phyloP scores from a whole-genome alignment of 2,329 filamentous ascomycete genomes.

The Pestalotiopsis sp. region DNA sequence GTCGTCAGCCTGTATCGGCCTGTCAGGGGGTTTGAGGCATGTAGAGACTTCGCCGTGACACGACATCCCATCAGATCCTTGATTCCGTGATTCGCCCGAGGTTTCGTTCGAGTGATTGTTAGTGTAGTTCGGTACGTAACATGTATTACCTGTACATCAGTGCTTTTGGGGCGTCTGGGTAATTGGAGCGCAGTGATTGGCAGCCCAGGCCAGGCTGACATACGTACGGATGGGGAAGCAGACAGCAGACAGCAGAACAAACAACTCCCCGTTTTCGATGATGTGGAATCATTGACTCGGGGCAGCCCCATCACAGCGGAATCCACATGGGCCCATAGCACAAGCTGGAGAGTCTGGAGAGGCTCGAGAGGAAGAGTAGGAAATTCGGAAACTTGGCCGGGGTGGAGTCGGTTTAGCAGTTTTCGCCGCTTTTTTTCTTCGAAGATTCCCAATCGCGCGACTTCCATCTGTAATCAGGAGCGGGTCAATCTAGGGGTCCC shows the following conservation, averaged over 20 bases:
- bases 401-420: neutral
- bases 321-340: neutral
- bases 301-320: too few species aligned
- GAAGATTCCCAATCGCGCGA: neutral
- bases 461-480: conserved; percentile 6
- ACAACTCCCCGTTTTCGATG: neutral
- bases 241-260: neutral
- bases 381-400: neutral
- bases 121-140: neutral
- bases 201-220: neutral
- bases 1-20: neutral
- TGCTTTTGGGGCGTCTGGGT: neutral
- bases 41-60: neutral
- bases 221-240: neutral
- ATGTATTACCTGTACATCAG: neutral
- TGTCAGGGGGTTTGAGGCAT: neutral
- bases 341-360: neutral
- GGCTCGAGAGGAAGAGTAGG: neutral
- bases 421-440: conserved; percentile 7
- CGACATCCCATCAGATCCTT: neutral
- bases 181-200: neutral
- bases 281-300: conserved; percentile 7
- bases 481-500: conserved; percentile 1
- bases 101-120: neutral
- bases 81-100: neutral